Percentiles rank a stretch among this genome's conserved stretches.
These are phyloP conservation scores for Xerocomus cyaneibrunnescens DNA, from an alignment of 1,284 basidiomycete genomes.

Conservation along the genomic window DNA sequence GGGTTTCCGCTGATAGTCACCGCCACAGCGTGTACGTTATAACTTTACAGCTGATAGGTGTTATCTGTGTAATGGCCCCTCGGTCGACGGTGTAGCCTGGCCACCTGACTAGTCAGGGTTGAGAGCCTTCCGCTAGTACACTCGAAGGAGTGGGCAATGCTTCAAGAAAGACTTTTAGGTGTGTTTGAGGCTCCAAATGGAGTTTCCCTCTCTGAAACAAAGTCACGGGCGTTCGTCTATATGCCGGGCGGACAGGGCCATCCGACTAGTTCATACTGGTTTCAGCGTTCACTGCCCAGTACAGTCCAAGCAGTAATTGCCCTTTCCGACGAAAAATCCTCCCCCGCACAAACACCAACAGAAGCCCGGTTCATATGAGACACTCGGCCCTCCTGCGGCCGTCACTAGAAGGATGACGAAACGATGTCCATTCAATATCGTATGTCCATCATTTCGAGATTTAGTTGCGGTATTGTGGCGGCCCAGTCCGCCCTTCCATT, in stretches of 20 bases:
- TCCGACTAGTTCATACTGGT: neutral
- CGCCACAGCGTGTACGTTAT: neutral
- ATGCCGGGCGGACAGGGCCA: neutral
- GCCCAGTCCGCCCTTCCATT: constrained; percentile 5
- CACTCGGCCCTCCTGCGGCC: neutral
- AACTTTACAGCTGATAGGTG: neutral
- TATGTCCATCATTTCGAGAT: neutral
- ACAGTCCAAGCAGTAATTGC: neutral
- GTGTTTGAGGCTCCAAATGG: neutral
- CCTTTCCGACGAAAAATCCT: neutral
- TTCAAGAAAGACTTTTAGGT: neutral
- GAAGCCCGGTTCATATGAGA: neutral
- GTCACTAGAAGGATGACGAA: constrained; percentile 6
- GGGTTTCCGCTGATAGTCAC: neutral
- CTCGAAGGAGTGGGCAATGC: neutral
- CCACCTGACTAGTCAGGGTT: neutral
- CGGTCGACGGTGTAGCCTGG: neutral
- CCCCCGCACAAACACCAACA: neutral
- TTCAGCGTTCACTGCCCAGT: neutral
- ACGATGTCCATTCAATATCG: neutral
- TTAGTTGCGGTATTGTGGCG: constrained; percentile 8
- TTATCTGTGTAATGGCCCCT: no score
- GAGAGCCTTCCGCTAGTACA: neutral
- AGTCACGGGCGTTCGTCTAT: neutral
- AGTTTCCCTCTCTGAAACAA: neutral